Evolutionary conservation across 257 asterid genomes (phyloP), one percentile per base, ranked within the genome.

Genomic region (Penstemon eatonii): DNA sequence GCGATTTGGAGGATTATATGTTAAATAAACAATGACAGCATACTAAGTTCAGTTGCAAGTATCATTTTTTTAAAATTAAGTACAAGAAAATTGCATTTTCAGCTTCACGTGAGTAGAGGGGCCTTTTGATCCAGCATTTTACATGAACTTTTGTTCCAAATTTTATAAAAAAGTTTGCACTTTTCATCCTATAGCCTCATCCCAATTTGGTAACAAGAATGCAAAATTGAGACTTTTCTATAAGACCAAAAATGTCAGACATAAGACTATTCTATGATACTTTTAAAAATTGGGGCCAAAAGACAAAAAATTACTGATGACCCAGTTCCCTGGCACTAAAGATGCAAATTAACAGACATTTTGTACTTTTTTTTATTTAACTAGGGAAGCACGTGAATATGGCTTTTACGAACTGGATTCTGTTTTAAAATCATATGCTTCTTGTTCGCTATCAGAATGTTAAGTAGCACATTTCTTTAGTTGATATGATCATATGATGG

Each of bases 1-100:
- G 84, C 74, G 78, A 73, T 53, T 15, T 46, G 36, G 38, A 63
- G 68, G 65, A 51, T 72, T n/a, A 8, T 50, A 25, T 9, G 70
- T 78, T 59, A 68, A 11, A 58, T 63, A 53, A 72, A 36, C 59
- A 49, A 11, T 8, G 10, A 33, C 56, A 44, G 44, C 9, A 63
- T 10, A 25, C 42, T 63, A 46, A 6, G 18, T 6, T 36, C 12
- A 40, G 41, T 5, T 39, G 42, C 68, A 12, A 64, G 58, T 49
- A 44, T 37, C 47, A 13, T 38, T 38, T 40, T 5, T 25, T 25
- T 1, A 1, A 25, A 25, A 25, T 43, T 60, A 60, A 7, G 18
- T 5, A 8, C 3, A 8, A 42, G 38, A 54, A 9, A 54, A 18
- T 7, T 9, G 18, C 8, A 11, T n/a, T 15, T 54, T 54, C 7